Evolutionary conservation across 1,284 basidiomycete species (phyloP).

Genomic region (Pseudozyma sp.): DNA sequence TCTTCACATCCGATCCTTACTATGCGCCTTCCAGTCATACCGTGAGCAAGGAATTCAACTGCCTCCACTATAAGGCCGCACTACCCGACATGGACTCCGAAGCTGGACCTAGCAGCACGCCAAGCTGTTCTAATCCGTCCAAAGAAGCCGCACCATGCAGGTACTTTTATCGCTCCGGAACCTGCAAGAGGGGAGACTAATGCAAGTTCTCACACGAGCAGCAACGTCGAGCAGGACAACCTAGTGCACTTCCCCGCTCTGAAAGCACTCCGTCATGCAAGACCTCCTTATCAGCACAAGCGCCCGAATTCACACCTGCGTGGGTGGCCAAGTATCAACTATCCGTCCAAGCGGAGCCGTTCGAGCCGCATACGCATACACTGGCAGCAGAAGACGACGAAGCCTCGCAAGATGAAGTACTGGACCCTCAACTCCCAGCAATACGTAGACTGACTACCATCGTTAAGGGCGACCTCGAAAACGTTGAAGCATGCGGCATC

Average conservation of each 20-base stretch:
- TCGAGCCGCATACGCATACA: slow-evolving; percentile 5
- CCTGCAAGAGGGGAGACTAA: slow-evolving; percentile 30
- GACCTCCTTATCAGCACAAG: slow-evolving; percentile 12
- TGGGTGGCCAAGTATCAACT: neutral
- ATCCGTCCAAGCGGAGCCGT: slow-evolving; percentile 21
- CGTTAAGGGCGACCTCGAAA: slow-evolving; percentile 11
- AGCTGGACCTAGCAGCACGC: slow-evolving; percentile 5
- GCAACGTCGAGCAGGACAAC: neutral
- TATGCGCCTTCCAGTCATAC: too few relatives aligned
- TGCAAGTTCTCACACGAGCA: slow-evolving; percentile 38
- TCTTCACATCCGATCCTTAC: too few relatives aligned
- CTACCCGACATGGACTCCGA: slow-evolving; percentile 13
- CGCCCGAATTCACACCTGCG: slow-evolving; percentile 11
- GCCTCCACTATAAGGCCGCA: neutral
- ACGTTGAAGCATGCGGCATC: slow-evolving; percentile 33
- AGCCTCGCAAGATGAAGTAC: slow-evolving; percentile 9
- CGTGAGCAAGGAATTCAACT: too few relatives aligned
- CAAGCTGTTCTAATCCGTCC: neutral
- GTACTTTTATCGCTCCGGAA: slow-evolving; percentile 39
- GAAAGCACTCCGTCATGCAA: neutral
- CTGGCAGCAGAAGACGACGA: slow-evolving; percentile 1
- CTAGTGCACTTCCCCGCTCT: neutral
- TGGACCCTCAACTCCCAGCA: neutral
- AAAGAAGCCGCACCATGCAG: slow-evolving; percentile 22
- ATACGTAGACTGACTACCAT: neutral